These are phyloP conservation scores for Pisolithus orientalis DNA, from an alignment of 768 basidiomycete species.

Conservation along the genomic window DNA sequence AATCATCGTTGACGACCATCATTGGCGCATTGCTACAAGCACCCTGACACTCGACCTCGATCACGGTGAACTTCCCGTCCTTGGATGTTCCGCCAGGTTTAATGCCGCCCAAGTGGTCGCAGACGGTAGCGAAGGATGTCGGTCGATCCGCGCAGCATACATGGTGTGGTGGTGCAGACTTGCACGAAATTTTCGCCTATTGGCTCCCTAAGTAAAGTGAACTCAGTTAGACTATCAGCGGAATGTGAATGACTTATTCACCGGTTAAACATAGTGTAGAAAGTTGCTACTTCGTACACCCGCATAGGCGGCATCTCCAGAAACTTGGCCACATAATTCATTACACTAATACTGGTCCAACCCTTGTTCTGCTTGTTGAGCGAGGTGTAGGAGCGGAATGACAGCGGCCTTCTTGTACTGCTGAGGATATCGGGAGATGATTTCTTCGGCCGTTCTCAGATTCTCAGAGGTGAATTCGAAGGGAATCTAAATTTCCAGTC, in stretches of 20 bases:
- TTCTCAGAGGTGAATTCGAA: slow-evolving; percentile 84
- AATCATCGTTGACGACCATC: slow-evolving; percentile 94
- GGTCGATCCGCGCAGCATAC: slow-evolving; percentile 90
- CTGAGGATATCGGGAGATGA: slow-evolving; percentile 89
- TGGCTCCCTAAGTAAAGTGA: slow-evolving; percentile 58
- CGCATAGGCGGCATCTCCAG: slow-evolving; percentile 97
- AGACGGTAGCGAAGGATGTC: slow-evolving; percentile 83
- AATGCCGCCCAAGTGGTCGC: slow-evolving; percentile 75
- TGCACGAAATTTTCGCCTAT: slow-evolving; percentile 93
- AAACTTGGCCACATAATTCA: slow-evolving; percentile 95
- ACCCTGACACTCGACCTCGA: slow-evolving; percentile 98
- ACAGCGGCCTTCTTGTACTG: slow-evolving; percentile 99
- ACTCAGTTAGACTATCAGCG: background rate
- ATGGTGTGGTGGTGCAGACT: slow-evolving; percentile 98
- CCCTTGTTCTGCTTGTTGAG: slow-evolving; percentile 97
- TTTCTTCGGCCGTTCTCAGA: slow-evolving; percentile 77
- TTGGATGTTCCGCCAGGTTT: slow-evolving; percentile 89
- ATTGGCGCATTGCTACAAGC: slow-evolving; percentile 98
- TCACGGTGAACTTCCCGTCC: slow-evolving; percentile 94
- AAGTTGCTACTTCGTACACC: slow-evolving; percentile 98
- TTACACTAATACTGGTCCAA: slow-evolving; percentile 97
- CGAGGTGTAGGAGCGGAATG: slow-evolving; percentile 94
- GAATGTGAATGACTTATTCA: slow-evolving; percentile 29
- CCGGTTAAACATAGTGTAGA: slow-evolving; percentile 99
- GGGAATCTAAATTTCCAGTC: slow-evolving; percentile 54